Evolutionary conservation across 208 protist genomes (phyloP).

Genomic region (Leishmania major): DNA sequence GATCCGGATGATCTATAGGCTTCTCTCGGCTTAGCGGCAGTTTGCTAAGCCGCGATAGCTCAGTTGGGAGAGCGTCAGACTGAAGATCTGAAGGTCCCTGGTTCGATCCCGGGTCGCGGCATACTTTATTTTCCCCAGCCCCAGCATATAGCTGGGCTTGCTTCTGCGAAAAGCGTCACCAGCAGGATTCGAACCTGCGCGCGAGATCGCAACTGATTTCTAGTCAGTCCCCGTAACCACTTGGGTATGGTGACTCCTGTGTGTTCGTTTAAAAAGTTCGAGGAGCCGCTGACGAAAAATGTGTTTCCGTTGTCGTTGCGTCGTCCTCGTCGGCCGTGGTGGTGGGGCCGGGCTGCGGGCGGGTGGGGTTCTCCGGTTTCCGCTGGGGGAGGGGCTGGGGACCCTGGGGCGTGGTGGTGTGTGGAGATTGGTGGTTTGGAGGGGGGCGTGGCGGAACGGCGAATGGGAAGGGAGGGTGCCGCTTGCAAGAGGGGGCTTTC

Average conservation of each 20-base stretch:
- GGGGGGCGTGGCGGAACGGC: too few relatives aligned
- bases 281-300: neutral
- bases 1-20: too few relatives aligned
- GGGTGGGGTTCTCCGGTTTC: too few relatives aligned
- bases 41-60: constrained; percentile 65
- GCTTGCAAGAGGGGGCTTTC: too few relatives aligned
- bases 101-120: constrained; percentile 87
- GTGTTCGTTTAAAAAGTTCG: neutral
- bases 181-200: constrained; percentile 85
- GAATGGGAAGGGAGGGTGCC: too few relatives aligned
- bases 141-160: neutral
- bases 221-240: constrained; percentile 88
- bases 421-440: too few relatives aligned
- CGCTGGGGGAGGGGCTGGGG: too few relatives aligned
- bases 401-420: too few relatives aligned
- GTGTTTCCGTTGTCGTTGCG: neutral
- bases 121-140: constrained; percentile 41
- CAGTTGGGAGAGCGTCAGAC: constrained; percentile 92
- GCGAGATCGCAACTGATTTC: constrained; percentile 87
- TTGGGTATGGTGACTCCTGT: constrained; percentile 68
- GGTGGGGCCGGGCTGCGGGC: too few relatives aligned
- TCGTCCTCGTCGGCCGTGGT: too few relatives aligned
- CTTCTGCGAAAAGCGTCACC: constrained; percentile 39
- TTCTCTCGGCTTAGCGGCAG: neutral
- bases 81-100: constrained; percentile 92